Evolutionary conservation across 106 monocot species (phyloP).

Genomic region (Dioscorea alata): DNA sequence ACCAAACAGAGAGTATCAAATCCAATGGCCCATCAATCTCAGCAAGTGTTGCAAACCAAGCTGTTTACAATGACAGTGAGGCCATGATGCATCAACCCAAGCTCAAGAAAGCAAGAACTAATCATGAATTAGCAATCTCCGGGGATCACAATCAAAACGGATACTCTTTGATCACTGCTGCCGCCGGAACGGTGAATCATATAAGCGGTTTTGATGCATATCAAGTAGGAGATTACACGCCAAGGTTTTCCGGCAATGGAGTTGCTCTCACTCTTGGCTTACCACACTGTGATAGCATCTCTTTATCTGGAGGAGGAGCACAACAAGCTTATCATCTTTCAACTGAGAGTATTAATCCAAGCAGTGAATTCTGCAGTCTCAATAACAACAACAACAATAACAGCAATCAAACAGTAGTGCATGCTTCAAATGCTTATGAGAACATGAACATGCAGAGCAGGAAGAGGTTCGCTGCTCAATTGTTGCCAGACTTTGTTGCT

Average conservation of each 20-base stretch:
- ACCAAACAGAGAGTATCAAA: slow-evolving; percentile 13
- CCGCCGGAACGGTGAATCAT: slow-evolving; percentile 3
- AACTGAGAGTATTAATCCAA: slow-evolving; percentile 14
- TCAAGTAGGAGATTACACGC: slow-evolving; percentile 42
- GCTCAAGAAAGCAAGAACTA: slow-evolving; percentile 38
- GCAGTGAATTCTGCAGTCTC: slow-evolving; percentile 27
- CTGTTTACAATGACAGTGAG: slow-evolving; percentile 13
- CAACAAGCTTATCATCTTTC: slow-evolving; percentile 31
- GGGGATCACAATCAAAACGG: slow-evolving; percentile 6
- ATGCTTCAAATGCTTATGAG: slow-evolving; percentile 43
- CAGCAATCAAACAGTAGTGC: slow-evolving; percentile 9
- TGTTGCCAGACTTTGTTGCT: slow-evolving; percentile 58
- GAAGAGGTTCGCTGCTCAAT: slow-evolving; percentile 62
- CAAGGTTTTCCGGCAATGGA: slow-evolving; percentile 34
- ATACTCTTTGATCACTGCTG: slow-evolving; percentile 1
- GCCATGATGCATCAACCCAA: slow-evolving; percentile 6
- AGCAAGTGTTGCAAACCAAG: slow-evolving; percentile 7
- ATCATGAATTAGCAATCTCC: slow-evolving; percentile 14
- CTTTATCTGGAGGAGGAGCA: slow-evolving; percentile 32
- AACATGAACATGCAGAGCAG: slow-evolving; percentile 59
- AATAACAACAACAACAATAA: slow-evolving; percentile 7
- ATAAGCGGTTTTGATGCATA: slow-evolving; percentile 16
- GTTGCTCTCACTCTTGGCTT: slow-evolving; percentile 76
- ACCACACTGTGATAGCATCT: slow-evolving; percentile 38
- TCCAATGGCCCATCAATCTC: background rate